These are phyloP conservation scores for Penicillium sp. DNA, from an alignment of 2,329 filamentous ascomycete species.

Conservation along the genomic window DNA sequence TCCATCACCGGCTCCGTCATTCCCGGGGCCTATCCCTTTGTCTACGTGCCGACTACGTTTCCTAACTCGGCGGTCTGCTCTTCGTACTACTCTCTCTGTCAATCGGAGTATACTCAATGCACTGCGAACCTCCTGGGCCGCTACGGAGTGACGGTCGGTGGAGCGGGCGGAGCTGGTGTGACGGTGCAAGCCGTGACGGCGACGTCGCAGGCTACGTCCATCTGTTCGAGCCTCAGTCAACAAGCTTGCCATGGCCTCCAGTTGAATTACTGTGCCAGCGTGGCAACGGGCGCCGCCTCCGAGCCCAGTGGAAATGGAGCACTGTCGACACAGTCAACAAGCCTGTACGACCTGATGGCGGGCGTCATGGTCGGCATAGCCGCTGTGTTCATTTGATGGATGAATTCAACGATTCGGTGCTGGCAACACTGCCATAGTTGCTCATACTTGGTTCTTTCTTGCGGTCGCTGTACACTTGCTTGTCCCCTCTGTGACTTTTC, in stretches of 20 bases:
- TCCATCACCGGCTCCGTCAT: constrained; percentile 39
- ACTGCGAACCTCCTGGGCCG: constrained; percentile 43
- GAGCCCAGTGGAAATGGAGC: constrained; percentile 24
- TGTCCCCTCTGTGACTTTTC: neutral
- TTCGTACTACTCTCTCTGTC: constrained; percentile 49
- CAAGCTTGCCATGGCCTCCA: constrained; percentile 46
- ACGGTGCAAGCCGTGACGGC: constrained; percentile 44
- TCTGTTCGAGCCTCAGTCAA: constrained; percentile 43
- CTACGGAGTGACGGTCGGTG: constrained; percentile 48
- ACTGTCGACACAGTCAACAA: constrained; percentile 27
- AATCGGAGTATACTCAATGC: constrained; percentile 43
- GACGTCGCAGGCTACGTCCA: constrained; percentile 37
- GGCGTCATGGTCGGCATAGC: constrained; percentile 43
- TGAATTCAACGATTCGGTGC: constrained; percentile 7
- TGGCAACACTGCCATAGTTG: neutral
- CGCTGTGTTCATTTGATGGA: constrained; percentile 38
- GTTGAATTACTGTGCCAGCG: constrained; percentile 40
- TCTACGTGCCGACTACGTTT: constrained; percentile 50
- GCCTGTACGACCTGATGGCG: constrained; percentile 38
- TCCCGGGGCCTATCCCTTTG: constrained; percentile 47
- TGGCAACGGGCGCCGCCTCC: constrained; percentile 26
- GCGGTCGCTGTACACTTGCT: neutral
- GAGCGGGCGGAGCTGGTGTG: constrained; percentile 42
- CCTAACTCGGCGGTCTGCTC: constrained; percentile 47
- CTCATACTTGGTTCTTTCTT: neutral